Evolutionary conservation across 1,139 yeast species (phyloP).

Genomic region (Taphrina betulina): DNA sequence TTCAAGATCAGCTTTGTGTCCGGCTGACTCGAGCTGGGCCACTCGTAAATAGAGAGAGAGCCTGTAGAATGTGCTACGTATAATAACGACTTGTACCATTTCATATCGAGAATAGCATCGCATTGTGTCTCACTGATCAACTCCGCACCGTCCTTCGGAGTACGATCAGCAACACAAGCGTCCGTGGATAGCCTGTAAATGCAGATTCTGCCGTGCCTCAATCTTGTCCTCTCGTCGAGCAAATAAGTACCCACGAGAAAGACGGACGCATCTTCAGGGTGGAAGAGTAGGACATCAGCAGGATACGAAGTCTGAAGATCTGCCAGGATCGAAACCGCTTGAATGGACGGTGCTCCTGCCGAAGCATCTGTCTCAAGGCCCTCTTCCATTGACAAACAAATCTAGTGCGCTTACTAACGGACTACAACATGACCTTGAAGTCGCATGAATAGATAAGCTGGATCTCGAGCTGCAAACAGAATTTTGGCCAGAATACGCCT

Average conservation of each 20-base stretch:
- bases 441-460: too few species aligned
- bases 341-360: too few species aligned
- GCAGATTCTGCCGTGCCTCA: slow-evolving; percentile 21
- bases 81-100: slow-evolving; percentile 17
- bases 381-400: too few species aligned
- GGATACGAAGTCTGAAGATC: slow-evolving; percentile 16
- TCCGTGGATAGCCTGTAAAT: background rate
- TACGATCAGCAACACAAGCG: background rate
- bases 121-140: slow-evolving; percentile 7
- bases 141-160: background rate
- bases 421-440: too few species aligned
- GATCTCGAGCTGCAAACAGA: too few species aligned
- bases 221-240: slow-evolving; percentile 20
- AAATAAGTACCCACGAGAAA: slow-evolving; percentile 32
- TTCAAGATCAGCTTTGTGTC: background rate
- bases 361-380: too few species aligned
- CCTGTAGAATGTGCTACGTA: slow-evolving; percentile 29
- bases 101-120: slow-evolving; percentile 33
- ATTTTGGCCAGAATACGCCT: too few species aligned
- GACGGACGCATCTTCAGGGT: slow-evolving; percentile 2
- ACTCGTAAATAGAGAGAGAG: slow-evolving; percentile 20
- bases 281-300: slow-evolving; percentile 30
- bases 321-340: too few species aligned
- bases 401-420: too few species aligned
- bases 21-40: background rate